Conservation (phyloP, 2,329 filamentous ascomycete genomes). For the Ophiostoma himal-ulmi region DNA sequence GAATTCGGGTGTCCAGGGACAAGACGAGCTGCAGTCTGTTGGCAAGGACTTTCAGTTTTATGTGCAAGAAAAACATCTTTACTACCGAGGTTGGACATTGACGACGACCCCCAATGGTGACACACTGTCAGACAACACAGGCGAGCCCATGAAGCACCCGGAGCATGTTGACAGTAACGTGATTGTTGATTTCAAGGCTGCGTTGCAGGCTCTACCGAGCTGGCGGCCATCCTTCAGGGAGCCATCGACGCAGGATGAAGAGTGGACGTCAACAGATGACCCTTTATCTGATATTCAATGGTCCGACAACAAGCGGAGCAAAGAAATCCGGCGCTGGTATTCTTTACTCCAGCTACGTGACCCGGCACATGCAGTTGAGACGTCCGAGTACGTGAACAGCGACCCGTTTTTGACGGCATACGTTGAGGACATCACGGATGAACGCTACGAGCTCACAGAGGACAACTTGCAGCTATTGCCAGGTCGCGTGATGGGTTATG, state of each 20-base stretch:
- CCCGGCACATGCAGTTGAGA: constrained; percentile 19
- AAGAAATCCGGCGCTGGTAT: constrained; percentile 13
- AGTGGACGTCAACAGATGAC: constrained; percentile 13
- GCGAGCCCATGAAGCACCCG: constrained; percentile 17
- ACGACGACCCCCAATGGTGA: constrained; percentile 33
- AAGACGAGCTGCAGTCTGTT: not conserved
- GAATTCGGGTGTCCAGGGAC: not conserved
- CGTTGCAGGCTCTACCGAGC: constrained; percentile 22
- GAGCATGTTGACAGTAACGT: constrained; percentile 29
- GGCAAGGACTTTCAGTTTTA: constrained; percentile 29
- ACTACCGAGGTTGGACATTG: constrained; percentile 40
- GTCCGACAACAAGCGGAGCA: constrained; percentile 16
- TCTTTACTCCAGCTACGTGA: constrained; percentile 21
- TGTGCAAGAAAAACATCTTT: constrained; percentile 34
- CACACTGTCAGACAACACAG: constrained; percentile 6
- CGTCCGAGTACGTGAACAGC: constrained; percentile 14
- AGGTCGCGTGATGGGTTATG: constrained; percentile 27
- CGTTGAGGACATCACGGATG: constrained; percentile 15
- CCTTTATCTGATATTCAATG: constrained; percentile 10
- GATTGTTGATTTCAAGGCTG: constrained; percentile 29
- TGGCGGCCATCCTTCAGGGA: constrained; percentile 23
- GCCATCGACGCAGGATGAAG: constrained; percentile 5
- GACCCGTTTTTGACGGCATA: constrained; percentile 17
- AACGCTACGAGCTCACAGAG: constrained; percentile 18
- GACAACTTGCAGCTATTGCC: constrained; percentile 25